These are phyloP conservation scores for Podila clonocystis DNA, from an alignment of 192 early-diverging fungal genomes.

Conservation along the genomic window DNA sequence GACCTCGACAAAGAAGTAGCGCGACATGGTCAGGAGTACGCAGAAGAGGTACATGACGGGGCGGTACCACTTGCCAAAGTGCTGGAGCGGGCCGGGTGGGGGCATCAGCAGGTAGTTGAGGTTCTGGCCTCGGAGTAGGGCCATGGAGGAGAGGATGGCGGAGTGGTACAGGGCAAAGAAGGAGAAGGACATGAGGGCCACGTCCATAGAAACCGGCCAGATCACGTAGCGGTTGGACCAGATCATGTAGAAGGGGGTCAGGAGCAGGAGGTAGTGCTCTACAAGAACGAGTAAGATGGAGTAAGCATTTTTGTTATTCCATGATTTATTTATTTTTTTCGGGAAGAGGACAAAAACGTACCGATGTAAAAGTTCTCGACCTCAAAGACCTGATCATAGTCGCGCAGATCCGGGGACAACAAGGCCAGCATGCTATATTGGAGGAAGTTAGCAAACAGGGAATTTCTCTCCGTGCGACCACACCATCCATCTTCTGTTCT, in stretches of 20 bases:
- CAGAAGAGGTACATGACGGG: constrained; percentile 54
- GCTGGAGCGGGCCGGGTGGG: constrained; percentile 55
- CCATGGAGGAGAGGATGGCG: constrained; percentile 50
- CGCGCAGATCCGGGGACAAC: constrained; percentile 61
- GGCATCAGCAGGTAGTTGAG: constrained; percentile 64
- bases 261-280: constrained; percentile 43
- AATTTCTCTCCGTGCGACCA: background rate
- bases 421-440: constrained; percentile 52
- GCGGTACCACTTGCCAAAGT: constrained; percentile 52
- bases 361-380: constrained; percentile 64
- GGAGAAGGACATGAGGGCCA: constrained; percentile 62
- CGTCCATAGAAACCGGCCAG: constrained; percentile 53
- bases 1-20: constrained; percentile 46
- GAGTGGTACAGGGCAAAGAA: constrained; percentile 65
- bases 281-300: background rate
- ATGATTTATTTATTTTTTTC: background rate
- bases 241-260: constrained; percentile 62
- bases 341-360: constrained; percentile 3
- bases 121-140: constrained; percentile 56
- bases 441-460: background rate
- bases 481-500: no score
- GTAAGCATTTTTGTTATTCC: background rate
- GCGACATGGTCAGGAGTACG: constrained; percentile 44
- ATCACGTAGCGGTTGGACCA: constrained; percentile 63
- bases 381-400: constrained; percentile 57